Evolutionary conservation across 2,329 filamentous ascomycete genomes (phyloP).

Genomic region (Juglanconis juglandina): DNA sequence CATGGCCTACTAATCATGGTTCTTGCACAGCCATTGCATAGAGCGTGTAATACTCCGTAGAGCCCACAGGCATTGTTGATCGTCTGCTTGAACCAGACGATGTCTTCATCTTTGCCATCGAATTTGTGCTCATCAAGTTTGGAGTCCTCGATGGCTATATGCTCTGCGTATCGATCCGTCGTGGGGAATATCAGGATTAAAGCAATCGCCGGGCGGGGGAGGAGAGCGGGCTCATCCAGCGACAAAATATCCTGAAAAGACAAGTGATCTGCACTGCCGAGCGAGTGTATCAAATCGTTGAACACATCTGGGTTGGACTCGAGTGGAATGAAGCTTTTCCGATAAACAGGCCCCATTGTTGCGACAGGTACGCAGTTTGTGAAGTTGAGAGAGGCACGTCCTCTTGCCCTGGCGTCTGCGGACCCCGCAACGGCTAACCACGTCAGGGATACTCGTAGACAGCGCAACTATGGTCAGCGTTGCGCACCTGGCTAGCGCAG

Average conservation of each 20-base stretch:
- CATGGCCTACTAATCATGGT: conserved; percentile 38
- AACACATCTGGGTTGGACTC: conserved; percentile 63
- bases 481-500: no score
- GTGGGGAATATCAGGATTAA: conserved; percentile 68
- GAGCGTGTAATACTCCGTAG: conserved; percentile 63
- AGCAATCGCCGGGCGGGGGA: conserved; percentile 64
- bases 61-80: conserved; percentile 70
- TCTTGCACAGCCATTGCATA: conserved; percentile 57
- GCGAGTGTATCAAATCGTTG: conserved; percentile 58
- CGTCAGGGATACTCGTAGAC: no score
- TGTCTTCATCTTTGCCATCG: conserved; percentile 53
- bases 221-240: conserved; percentile 63
- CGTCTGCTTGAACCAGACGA: conserved; percentile 71
- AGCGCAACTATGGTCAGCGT: no score
- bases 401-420: no score
- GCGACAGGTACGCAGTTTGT: no score
- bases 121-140: conserved; percentile 17
- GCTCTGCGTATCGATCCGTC: conserved; percentile 55
- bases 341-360: not conserved
- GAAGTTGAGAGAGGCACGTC: no score
- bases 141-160: conserved; percentile 35
- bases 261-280: conserved; percentile 57
- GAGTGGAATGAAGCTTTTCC: conserved; percentile 29
- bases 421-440: no score
- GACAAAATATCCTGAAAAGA: conserved; percentile 68